Conservation (phyloP, 192 early-diverging fungal species). For the Backusella westeae region DNA sequence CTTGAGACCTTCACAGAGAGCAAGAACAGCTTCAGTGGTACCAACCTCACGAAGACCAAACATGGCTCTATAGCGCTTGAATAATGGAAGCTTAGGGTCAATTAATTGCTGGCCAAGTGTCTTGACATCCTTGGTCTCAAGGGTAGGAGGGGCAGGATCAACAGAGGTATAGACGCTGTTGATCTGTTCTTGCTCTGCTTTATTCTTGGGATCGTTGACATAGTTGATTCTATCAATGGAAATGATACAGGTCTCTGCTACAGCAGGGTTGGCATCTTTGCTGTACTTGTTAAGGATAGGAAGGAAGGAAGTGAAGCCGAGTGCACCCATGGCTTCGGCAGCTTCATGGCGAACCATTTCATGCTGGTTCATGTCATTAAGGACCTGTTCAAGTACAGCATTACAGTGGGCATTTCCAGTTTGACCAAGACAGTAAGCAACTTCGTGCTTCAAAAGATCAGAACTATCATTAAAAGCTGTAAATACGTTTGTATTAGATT, state of each 20-base stretch:
- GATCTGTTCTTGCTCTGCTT: slow-evolving; percentile 40
- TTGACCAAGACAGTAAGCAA: slow-evolving; percentile 96
- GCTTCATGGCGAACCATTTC: slow-evolving; percentile 98
- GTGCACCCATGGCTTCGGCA: slow-evolving; percentile 94
- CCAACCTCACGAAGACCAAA: slow-evolving; percentile 90
- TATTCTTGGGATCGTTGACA: slow-evolving; percentile 59
- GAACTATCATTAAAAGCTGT: slow-evolving; percentile 77
- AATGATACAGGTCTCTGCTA: slow-evolving; percentile 88
- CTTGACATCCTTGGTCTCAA: slow-evolving; percentile 56
- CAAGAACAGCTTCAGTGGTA: slow-evolving; percentile 75
- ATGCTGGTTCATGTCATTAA: slow-evolving; percentile 67
- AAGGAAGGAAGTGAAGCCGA: slow-evolving; percentile 68
- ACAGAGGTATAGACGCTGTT: slow-evolving; percentile 69
- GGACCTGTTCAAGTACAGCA: slow-evolving; percentile 59
- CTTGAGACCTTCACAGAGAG: slow-evolving; percentile 80
- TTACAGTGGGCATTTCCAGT: slow-evolving; percentile 83
- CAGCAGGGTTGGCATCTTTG: slow-evolving; percentile 63
- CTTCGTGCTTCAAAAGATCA: slow-evolving; percentile 91
- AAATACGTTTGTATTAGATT: not conserved
- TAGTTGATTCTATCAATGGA: slow-evolving; percentile 85
- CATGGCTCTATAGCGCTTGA: slow-evolving; percentile 93
- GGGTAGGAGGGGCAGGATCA: slow-evolving; percentile 88
- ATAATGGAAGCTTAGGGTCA: slow-evolving; percentile 71
- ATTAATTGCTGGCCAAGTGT: slow-evolving; percentile 67
- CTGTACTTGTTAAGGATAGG: slow-evolving; percentile 75